Evolutionary conservation across 2,329 filamentous ascomycete genomes (phyloP).

Genomic region (Stachybotrys echinatus): DNA sequence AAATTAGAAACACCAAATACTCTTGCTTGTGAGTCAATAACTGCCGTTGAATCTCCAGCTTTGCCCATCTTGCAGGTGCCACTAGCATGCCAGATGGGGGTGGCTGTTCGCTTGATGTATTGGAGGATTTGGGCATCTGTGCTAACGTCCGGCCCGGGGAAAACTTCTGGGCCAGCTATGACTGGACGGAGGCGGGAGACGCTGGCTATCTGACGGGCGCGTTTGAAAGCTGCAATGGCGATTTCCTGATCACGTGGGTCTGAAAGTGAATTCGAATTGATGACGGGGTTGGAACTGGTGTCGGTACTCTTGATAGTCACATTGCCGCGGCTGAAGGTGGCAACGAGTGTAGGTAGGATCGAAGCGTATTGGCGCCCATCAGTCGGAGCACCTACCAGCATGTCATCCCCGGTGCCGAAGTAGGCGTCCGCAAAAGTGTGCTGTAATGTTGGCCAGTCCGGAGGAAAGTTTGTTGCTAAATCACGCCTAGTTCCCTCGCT

Average conservation of each 20-base stretch:
- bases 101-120: not conserved
- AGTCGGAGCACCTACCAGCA: not conserved
- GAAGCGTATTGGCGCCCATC: not conserved
- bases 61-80: not conserved
- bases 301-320: conserved; percentile 5
- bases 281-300: conserved; percentile 27
- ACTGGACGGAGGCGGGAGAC: not conserved
- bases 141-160: not conserved
- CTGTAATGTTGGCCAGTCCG: not conserved
- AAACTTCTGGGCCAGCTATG: not conserved
- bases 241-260: conserved; percentile 36
- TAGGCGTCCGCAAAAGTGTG: not conserved
- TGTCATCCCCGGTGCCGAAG: not conserved
- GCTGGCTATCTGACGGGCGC: conserved; percentile 25
- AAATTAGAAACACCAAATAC: not conserved
- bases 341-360: not conserved
- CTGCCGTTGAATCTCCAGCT: not conserved
- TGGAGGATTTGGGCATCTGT: not conserved
- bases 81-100: not conserved
- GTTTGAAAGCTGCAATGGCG: conserved; percentile 34
- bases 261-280: conserved; percentile 38
- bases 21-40: not conserved
- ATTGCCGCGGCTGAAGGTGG: conserved; percentile 24
- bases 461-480: not conserved
- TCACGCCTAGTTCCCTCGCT: not conserved